Conservation (phyloP, 1,139 yeast species). For the Suhomyces bribrorum region DNA sequence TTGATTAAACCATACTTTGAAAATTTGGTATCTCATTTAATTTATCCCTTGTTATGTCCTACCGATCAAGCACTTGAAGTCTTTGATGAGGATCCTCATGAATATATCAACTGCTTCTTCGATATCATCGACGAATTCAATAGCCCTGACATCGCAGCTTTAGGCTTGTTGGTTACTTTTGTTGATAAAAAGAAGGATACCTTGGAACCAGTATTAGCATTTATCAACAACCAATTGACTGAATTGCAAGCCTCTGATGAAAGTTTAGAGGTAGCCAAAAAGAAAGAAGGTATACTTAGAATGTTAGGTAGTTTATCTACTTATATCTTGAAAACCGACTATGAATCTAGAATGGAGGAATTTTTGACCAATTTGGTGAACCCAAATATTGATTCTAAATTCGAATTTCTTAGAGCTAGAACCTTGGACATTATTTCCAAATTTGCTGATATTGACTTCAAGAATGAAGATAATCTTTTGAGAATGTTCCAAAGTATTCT, state of each 20-base stretch:
- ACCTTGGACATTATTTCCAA: conserved; percentile 76
- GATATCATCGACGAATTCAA: conserved; percentile 63
- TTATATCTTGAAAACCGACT: conserved; percentile 54
- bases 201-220: conserved; percentile 63
- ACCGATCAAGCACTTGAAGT: conserved; percentile 67
- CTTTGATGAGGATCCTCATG: conserved; percentile 88
- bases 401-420: conserved; percentile 79
- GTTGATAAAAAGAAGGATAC: conserved; percentile 65
- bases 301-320: conserved; percentile 74
- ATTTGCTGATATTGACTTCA: conserved; percentile 65
- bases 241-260: conserved; percentile 44
- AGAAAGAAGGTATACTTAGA: conserved; percentile 79
- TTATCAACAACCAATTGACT: conserved; percentile 58
- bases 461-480: conserved; percentile 50
- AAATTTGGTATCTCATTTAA: conserved; percentile 65
- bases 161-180: conserved; percentile 61
- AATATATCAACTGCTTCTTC: conserved; percentile 78
- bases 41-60: conserved; percentile 79
- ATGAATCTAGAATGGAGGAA: conserved; percentile 63
- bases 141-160: conserved; percentile 70
- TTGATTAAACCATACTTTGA: conserved; percentile 70
- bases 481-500: conserved; percentile 68
- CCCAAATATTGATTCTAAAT: conserved; percentile 67
- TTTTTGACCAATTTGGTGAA: conserved; percentile 65
- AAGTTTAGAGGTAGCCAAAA: conserved; percentile 59